phyloP scores from a whole-genome alignment of 2,329 filamentous ascomycete genomes.

The Rhytidhysteron rufulum region DNA sequence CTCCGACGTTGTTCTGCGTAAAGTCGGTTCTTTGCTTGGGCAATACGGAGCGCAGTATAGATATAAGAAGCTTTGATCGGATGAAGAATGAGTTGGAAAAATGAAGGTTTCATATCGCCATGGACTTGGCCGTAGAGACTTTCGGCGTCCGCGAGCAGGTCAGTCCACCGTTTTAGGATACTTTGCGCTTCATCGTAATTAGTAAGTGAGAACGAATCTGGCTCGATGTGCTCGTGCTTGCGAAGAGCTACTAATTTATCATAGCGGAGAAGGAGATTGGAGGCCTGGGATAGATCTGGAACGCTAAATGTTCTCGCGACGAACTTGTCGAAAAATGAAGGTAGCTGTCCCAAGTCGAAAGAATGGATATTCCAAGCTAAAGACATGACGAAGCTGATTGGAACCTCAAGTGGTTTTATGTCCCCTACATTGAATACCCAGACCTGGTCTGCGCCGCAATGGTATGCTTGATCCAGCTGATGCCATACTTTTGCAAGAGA shows the following conservation, averaged over 20 bases:
- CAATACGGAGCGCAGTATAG: constrained; percentile 26
- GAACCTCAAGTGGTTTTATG: constrained; percentile 19
- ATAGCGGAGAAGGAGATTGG: constrained; percentile 6
- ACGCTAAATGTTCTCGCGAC: constrained; percentile 3
- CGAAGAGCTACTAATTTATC: constrained; percentile 5
- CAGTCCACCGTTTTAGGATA: constrained; percentile 8
- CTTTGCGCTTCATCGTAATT: constrained; percentile 9
- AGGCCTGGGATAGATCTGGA: constrained; percentile 1
- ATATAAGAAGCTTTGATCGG: constrained; percentile 54
- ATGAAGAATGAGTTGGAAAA: constrained; percentile 57
- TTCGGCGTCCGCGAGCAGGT: constrained; percentile 5
- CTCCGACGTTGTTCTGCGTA: constrained; percentile 39
- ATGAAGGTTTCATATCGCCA: constrained; percentile 51
- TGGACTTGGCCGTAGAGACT: constrained; percentile 10
- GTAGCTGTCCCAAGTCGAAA: constrained; percentile 1
- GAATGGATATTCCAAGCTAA: constrained; percentile 13
- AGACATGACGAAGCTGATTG: constrained; percentile 15
- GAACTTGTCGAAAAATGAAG: constrained; percentile 4
- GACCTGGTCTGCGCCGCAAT: constrained; percentile 12
- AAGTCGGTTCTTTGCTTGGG: constrained; percentile 48
- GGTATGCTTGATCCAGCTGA: constrained; percentile 12
- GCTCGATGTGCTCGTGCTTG: constrained; percentile 9
- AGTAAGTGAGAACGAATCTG: constrained; percentile 4
- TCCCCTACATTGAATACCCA: constrained; percentile 21
- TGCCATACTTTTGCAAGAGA: constrained; percentile 12